A percentile compares a stretch with the other conserved stretches of the same genome.
Conservation (phyloP, 345 rosid genomes). For the Eucalyptus lansdowneana region DNA sequence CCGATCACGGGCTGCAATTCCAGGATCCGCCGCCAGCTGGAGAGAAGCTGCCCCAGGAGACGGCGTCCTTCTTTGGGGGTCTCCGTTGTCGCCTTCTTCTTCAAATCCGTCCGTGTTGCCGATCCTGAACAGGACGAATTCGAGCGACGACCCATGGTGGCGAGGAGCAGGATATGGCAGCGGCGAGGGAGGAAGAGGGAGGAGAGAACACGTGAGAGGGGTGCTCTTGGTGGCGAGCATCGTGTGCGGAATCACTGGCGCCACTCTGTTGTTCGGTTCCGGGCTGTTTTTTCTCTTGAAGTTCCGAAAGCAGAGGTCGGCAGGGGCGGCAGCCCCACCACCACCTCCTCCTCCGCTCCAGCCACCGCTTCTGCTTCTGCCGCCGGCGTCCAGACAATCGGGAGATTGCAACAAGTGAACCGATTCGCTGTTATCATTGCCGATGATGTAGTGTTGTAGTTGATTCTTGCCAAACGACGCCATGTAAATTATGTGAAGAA, state of each 20-base stretch:
- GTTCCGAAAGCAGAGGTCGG: not conserved
- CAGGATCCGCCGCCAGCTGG: not conserved
- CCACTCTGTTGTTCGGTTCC: not conserved
- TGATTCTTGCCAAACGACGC: not conserved
- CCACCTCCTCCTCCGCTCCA: not conserved
- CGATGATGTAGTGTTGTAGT: not conserved
- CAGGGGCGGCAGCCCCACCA: not conserved
- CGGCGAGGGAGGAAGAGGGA: not conserved
- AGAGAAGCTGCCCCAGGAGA: not conserved
- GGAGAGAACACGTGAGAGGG: not conserved
- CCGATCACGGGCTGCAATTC: conserved; percentile 8
- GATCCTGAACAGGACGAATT: not conserved
- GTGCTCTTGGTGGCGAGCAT: not conserved
- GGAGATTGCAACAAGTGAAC: not conserved
- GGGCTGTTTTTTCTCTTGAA: not conserved
- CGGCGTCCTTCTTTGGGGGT: conserved; percentile 1
- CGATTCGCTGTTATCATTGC: not conserved
- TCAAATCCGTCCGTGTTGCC: not conserved
- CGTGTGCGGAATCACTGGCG: conserved; percentile 1
- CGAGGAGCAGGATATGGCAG: not conserved
- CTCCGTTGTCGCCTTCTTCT: not conserved
- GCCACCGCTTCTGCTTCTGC: not conserved
- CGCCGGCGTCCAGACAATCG: not conserved
- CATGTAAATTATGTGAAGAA: not conserved
- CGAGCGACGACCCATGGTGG: not conserved